These are phyloP conservation scores for Metschnikowia kunwiensis DNA, from an alignment of 805 yeast species.

Conservation along the genomic window DNA sequence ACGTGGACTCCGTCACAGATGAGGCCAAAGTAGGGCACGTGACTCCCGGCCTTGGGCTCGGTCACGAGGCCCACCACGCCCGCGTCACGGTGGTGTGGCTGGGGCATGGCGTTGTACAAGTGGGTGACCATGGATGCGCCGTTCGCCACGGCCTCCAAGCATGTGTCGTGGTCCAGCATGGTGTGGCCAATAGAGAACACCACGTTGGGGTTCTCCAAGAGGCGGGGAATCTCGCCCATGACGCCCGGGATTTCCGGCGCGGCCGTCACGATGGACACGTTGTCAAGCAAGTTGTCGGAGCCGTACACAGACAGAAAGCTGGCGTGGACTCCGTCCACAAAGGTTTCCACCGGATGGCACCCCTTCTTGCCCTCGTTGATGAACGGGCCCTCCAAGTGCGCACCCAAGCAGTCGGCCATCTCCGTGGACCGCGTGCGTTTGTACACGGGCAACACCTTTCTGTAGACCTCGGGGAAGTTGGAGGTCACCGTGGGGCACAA, in stretches of 20 bases:
- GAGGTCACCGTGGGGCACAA: slow-evolving; percentile 58
- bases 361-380: slow-evolving; percentile 48
- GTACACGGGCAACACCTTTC: slow-evolving; percentile 44
- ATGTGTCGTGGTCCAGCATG: slow-evolving; percentile 37
- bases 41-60: slow-evolving; percentile 21
- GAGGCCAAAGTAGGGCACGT: slow-evolving; percentile 49
- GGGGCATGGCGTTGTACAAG: slow-evolving; percentile 61
- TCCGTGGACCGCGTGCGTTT: slow-evolving; percentile 29
- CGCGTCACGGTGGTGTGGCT: slow-evolving; percentile 56
- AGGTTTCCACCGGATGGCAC: slow-evolving; percentile 48
- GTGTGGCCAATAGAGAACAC: slow-evolving; percentile 50
- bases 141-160: slow-evolving; percentile 41
- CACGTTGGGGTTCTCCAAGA: slow-evolving; percentile 29
- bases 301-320: slow-evolving; percentile 39
- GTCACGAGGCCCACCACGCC: slow-evolving; percentile 52
- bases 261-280: slow-evolving; percentile 45
- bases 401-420: slow-evolving; percentile 49
- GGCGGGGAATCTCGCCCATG: slow-evolving; percentile 38
- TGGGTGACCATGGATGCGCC: slow-evolving; percentile 64
- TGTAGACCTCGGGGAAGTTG: slow-evolving; percentile 47
- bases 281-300: slow-evolving; percentile 28
- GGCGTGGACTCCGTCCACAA: slow-evolving; percentile 32
- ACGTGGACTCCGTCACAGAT: slow-evolving; percentile 61
- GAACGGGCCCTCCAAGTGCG: slow-evolving; percentile 62
- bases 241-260: slow-evolving; percentile 53